These are phyloP conservation scores for Aureobasidium uvarum DNA, from an alignment of 2,329 filamentous ascomycete species.

Conservation along the genomic window DNA sequence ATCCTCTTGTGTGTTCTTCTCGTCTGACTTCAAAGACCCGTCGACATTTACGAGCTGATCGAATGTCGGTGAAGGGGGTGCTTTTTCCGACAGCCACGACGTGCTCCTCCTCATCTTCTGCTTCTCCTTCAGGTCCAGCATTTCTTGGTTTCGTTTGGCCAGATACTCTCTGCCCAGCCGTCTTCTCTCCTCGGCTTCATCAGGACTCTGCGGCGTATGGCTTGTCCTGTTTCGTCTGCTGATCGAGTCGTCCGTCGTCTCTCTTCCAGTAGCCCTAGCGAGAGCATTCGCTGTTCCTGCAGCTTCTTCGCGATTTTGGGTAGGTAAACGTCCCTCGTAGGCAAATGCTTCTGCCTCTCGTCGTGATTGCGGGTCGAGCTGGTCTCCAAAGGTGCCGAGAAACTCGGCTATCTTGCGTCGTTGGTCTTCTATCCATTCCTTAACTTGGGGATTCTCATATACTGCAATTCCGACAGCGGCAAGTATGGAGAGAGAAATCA, in stretches of 20 bases:
- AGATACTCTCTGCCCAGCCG: conserved; percentile 40
- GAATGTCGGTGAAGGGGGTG: conserved; percentile 36
- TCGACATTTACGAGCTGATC: conserved; percentile 44
- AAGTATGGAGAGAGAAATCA: conserved; percentile 60
- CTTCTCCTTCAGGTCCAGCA: conserved; percentile 37
- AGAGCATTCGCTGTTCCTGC: conserved; percentile 37
- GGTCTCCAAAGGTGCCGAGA: conserved; percentile 59
- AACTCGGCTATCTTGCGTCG: conserved; percentile 61
- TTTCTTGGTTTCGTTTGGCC: conserved; percentile 38
- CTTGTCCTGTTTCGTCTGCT: conserved; percentile 20
- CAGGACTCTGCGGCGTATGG: neutral
- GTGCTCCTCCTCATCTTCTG: conserved; percentile 29
- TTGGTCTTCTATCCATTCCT: conserved; percentile 61
- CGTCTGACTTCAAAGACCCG: conserved; percentile 38
- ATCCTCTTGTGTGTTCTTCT: neutral
- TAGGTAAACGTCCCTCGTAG: conserved; percentile 37
- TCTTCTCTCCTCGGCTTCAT: conserved; percentile 37
- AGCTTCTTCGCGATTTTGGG: conserved; percentile 37
- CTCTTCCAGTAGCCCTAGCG: conserved; percentile 38
- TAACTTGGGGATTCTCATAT: conserved; percentile 62
- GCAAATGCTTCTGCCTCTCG: conserved; percentile 41
- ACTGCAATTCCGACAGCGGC: conserved; percentile 62
- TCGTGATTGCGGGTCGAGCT: conserved; percentile 52
- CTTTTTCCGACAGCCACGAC: conserved; percentile 21
- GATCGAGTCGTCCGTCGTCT: conserved; percentile 8